These are phyloP conservation scores for Puccinia novopanici DNA, from an alignment of 1,284 basidiomycete species.

Conservation along the genomic window DNA sequence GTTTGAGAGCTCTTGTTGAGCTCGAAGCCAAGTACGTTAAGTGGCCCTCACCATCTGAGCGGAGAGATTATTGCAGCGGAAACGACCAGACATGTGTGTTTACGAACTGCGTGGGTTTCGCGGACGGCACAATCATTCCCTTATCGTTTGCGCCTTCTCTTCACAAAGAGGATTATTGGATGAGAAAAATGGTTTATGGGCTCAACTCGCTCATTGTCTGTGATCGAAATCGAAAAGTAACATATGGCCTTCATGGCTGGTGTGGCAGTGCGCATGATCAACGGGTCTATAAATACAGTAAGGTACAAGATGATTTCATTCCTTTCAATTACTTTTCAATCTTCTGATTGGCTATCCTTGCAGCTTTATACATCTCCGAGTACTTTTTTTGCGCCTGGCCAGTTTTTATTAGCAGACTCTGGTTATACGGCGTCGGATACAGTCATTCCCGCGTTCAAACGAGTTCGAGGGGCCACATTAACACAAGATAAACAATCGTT, in stretches of 20 bases:
- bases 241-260: not conserved
- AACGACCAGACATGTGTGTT: not conserved
- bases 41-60: not conserved
- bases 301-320: not conserved
- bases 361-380: not conserved
- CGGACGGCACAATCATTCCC: constrained; percentile 12
- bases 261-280: constrained; percentile 26
- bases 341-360: too few relatives aligned
- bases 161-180: too few relatives aligned
- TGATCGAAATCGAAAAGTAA: not conserved
- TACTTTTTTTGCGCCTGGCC: not conserved
- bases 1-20: not conserved
- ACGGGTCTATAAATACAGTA: not conserved
- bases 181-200: not conserved
- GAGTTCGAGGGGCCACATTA: not conserved
- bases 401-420: constrained; percentile 29
- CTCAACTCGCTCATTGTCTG: constrained; percentile 26
- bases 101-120: constrained; percentile 4
- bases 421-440: too few relatives aligned
- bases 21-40: not conserved
- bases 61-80: too few relatives aligned
- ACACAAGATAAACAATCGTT: constrained; percentile 10
- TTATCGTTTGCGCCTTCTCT: not conserved
- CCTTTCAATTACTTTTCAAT: too few relatives aligned
- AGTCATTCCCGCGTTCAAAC: constrained; percentile 11